A percentile compares a stretch with the other conserved stretches of the same genome.
Evolutionary conservation across 2,329 filamentous ascomycete genomes (phyloP).

Genomic region (Exophiala spinifera): DNA sequence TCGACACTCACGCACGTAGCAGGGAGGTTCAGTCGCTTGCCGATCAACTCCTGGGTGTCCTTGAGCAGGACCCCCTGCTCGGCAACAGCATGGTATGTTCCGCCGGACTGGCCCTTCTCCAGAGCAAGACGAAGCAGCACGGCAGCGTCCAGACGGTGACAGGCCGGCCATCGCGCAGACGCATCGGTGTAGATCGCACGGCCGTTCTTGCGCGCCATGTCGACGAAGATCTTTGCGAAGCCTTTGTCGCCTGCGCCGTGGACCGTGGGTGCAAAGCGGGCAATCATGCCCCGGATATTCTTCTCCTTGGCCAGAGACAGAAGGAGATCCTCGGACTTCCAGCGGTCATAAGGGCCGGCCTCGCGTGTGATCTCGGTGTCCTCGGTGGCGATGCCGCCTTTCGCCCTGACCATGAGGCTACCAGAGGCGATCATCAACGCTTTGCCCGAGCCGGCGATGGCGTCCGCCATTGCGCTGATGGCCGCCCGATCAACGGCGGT

Average conservation of each 20-base stretch:
- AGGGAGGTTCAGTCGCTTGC: slow-evolving; percentile 36
- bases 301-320: slow-evolving; percentile 29
- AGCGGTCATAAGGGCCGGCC: slow-evolving; percentile 15
- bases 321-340: slow-evolving; percentile 29
- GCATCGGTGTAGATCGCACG: slow-evolving; percentile 38
- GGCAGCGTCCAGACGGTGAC: slow-evolving; percentile 41
- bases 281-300: slow-evolving; percentile 35
- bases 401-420: slow-evolving; percentile 32
- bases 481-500: slow-evolving; percentile 35
- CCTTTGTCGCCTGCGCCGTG: slow-evolving; percentile 38
- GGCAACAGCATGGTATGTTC: slow-evolving; percentile 38
- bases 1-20: slow-evolving; percentile 31
- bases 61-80: slow-evolving; percentile 38
- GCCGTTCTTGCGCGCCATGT: slow-evolving; percentile 32
- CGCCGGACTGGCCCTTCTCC: slow-evolving; percentile 39
- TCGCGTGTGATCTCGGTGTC: slow-evolving; percentile 28
- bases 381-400: slow-evolving; percentile 33
- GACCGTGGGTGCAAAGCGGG: slow-evolving; percentile 41
- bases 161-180: slow-evolving; percentile 37
- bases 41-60: slow-evolving; percentile 38
- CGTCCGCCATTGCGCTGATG: slow-evolving; percentile 38
- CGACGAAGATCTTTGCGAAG: slow-evolving; percentile 33
- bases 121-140: slow-evolving; percentile 37
- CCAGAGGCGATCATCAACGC: slow-evolving; percentile 41
- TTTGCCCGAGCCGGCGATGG: slow-evolving; percentile 34